Evolutionary conservation across 768 basidiomycete species (phyloP).

Genomic region (Suillus subaureus): DNA sequence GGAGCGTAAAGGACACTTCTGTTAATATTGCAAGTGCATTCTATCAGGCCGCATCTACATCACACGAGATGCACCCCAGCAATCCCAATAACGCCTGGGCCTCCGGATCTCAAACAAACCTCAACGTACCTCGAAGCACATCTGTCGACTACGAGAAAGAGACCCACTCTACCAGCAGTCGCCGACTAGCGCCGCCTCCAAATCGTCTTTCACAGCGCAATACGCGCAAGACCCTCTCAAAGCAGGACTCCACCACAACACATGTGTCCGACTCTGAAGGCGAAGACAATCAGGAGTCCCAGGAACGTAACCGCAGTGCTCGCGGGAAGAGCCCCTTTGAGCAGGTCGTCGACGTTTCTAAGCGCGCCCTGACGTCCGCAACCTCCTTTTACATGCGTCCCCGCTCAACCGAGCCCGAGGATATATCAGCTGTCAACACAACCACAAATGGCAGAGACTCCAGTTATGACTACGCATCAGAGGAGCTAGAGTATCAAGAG

Average conservation of each 20-base stretch:
- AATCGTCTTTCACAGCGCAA: constrained; percentile 40
- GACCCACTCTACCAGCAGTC: constrained; percentile 51
- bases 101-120: constrained; percentile 51
- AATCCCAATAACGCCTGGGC: constrained; percentile 71
- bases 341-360: constrained; percentile 56
- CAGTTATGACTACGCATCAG: constrained; percentile 79
- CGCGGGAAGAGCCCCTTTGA: constrained; percentile 75
- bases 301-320: constrained; percentile 34
- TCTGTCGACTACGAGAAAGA: constrained; percentile 81
- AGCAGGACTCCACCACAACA: constrained; percentile 48
- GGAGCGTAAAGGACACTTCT: constrained; percentile 79
- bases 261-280: constrained; percentile 72
- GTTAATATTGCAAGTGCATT: constrained; percentile 88
- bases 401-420: constrained; percentile 58
- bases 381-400: constrained; percentile 65
- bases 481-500: constrained; percentile 66
- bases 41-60: constrained; percentile 59
- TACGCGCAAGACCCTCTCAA: constrained; percentile 53
- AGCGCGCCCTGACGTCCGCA: constrained; percentile 53
- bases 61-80: constrained; percentile 42
- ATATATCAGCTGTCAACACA: constrained; percentile 31
- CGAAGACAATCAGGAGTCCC: constrained; percentile 44
- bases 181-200: constrained; percentile 68
- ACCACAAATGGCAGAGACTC: constrained; percentile 42
- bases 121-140: constrained; percentile 65